Evolutionary conservation across 208 protist genomes (phyloP).

Genomic region (Acanthamoeba lenticulata): DNA sequence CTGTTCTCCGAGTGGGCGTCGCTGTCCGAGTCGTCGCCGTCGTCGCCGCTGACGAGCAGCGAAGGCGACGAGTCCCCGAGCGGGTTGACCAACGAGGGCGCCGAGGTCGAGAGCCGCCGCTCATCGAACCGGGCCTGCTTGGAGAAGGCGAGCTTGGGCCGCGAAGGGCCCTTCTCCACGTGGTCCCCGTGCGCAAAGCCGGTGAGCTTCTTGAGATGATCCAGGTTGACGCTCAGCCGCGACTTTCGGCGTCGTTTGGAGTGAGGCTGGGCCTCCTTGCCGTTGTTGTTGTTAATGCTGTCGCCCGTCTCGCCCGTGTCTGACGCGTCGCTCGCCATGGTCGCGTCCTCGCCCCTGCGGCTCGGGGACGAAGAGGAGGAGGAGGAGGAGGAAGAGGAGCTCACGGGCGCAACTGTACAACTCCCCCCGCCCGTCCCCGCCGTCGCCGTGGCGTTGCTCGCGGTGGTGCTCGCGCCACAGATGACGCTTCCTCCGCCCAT

Average conservation of each 20-base stretch:
- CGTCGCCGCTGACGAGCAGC: background rate
- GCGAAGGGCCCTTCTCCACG: background rate
- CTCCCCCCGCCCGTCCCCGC: no score
- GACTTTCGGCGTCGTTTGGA: background rate
- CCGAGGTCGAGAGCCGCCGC: background rate
- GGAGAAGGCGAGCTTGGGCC: background rate
- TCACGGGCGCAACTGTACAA: no score
- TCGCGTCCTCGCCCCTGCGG: no score
- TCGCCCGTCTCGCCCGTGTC: background rate
- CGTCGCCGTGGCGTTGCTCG: no score
- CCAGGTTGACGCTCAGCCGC: constrained; percentile 8
- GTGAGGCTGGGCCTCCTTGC: background rate
- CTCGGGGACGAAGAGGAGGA: no score
- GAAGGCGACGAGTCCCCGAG: background rate
- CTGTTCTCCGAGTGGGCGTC: background rate
- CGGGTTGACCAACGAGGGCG: background rate
- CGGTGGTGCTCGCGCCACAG: background rate
- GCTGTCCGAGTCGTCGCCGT: background rate
- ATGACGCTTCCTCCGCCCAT: background rate
- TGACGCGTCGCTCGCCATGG: no score
- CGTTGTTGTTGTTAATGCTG: background rate
- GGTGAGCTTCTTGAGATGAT: background rate
- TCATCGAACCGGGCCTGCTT: background rate
- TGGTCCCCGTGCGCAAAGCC: background rate
- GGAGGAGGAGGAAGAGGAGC: no score